Evolutionary conservation across 1,139 yeast genomes (phyloP).

Genomic region (Eremothecium sinecaudum): DNA sequence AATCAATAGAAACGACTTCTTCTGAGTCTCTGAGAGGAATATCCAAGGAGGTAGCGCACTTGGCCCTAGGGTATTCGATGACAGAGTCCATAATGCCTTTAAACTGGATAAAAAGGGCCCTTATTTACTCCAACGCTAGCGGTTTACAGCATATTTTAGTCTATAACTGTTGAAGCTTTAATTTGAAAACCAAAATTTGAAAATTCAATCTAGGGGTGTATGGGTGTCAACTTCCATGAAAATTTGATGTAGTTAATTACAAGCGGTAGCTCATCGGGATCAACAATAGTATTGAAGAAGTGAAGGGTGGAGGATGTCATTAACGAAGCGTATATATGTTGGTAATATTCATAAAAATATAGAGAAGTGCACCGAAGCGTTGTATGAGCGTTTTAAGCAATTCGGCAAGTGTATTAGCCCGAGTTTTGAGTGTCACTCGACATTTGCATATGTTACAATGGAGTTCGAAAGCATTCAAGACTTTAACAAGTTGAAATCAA

Average conservation of each 20-base stretch:
- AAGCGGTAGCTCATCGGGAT: not conserved
- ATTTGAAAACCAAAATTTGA: no score
- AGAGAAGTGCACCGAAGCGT: slow-evolving; percentile 29
- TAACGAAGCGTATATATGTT: slow-evolving; percentile 37
- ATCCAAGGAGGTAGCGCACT: slow-evolving; percentile 37
- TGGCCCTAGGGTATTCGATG: slow-evolving; percentile 29
- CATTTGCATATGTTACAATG: slow-evolving; percentile 62
- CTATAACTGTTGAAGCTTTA: no score
- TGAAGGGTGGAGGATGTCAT: no score
- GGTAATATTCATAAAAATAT: slow-evolving; percentile 40
- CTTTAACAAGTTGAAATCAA: slow-evolving; percentile 39
- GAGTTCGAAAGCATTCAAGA: slow-evolving; percentile 39
- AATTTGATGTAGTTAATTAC: no score
- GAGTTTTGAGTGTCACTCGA: slow-evolving; percentile 36
- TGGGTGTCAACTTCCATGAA: no score
- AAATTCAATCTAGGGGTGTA: no score
- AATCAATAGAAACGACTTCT: slow-evolving; percentile 63
- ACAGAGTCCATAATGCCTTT: slow-evolving; percentile 8
- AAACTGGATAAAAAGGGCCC: not conserved
- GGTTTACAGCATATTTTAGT: no score
- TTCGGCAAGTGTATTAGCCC: slow-evolving; percentile 39
- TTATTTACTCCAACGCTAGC: no score
- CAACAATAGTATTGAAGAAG: no score
- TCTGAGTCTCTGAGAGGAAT: slow-evolving; percentile 59
- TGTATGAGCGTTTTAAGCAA: slow-evolving; percentile 38